phyloP scores from a whole-genome alignment of 257 asterid species.

The Echites panduratus region DNA sequence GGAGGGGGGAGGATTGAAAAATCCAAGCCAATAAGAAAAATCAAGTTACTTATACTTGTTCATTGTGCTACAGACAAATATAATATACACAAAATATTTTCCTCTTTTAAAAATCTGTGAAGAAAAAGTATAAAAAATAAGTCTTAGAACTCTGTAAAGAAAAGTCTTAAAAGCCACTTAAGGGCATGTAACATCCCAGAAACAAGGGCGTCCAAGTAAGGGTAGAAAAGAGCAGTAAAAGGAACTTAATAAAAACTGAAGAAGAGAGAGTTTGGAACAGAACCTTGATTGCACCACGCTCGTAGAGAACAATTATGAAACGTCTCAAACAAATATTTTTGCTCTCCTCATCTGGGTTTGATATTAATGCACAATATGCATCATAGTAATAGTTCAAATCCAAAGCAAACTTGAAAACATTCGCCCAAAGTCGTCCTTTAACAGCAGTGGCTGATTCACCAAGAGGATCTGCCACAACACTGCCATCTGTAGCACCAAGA shows the following conservation, averaged over 20 bases:
- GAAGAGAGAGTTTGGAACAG: slow-evolving; percentile 17
- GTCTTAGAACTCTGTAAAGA: neutral
- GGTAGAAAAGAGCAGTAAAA: neutral
- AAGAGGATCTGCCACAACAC: slow-evolving; percentile 31
- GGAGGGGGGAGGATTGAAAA: neutral
- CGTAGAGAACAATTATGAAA: slow-evolving; percentile 82
- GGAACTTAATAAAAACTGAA: neutral
- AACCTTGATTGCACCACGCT: slow-evolving; percentile 89
- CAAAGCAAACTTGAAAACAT: slow-evolving; percentile 72
- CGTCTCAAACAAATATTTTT: slow-evolving; percentile 85
- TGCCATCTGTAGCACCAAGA: slow-evolving; percentile 39
- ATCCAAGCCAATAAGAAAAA: neutral
- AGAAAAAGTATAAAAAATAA: neutral
- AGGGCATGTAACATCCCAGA: neutral
- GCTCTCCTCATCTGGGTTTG: slow-evolving; percentile 98
- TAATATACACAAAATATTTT: neutral
- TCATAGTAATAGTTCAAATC: slow-evolving; percentile 70
- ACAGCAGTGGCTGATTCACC: slow-evolving; percentile 64
- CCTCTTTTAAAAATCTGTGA: neutral
- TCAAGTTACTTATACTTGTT: neutral
- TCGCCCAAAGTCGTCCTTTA: slow-evolving; percentile 90
- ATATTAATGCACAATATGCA: slow-evolving; percentile 88
- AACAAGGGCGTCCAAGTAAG: neutral
- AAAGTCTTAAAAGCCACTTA: neutral
- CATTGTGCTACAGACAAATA: neutral